A percentile compares a stretch with the other conserved stretches of the same genome.
Evolutionary conservation across 305 asterid species (phyloP).

Genomic region (Fraxinus sp.): DNA sequence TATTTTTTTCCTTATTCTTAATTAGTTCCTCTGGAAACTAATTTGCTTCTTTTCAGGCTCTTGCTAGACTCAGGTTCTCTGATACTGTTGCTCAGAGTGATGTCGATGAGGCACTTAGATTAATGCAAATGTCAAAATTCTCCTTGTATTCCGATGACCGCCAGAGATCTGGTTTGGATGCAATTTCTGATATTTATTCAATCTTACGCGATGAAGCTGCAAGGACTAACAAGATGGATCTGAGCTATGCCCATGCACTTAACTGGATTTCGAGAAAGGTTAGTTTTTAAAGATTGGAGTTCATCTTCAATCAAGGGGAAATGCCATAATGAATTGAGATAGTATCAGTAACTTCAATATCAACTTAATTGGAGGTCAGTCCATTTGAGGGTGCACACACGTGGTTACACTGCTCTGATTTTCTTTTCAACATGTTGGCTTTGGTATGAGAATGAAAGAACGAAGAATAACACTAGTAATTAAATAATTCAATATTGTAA

Average conservation of each 20-base stretch:
- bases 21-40: not conserved
- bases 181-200: constrained; percentile 93
- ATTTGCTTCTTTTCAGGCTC: constrained; percentile 51
- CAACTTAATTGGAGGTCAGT: not conserved
- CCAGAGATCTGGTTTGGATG: constrained; percentile 82
- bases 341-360: not conserved
- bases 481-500: not conserved
- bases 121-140: constrained; percentile 98
- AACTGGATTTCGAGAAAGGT: constrained; percentile 99
- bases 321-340: not conserved
- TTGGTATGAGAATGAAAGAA: not conserved
- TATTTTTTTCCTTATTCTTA: not conserved
- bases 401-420: not conserved
- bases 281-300: constrained; percentile 26
- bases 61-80: constrained; percentile 88
- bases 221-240: constrained; percentile 69
- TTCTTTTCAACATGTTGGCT: not conserved
- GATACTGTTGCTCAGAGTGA: constrained; percentile 81
- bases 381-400: not conserved
- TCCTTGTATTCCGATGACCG: constrained; percentile 94
- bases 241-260: constrained; percentile 90
- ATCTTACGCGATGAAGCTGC: constrained; percentile 95
- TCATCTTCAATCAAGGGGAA: not conserved
- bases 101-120: constrained; percentile 93
- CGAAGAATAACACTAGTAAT: not conserved